Evolutionary conservation across 768 basidiomycete genomes (phyloP).

Genomic region (Boletus rex-veris): DNA sequence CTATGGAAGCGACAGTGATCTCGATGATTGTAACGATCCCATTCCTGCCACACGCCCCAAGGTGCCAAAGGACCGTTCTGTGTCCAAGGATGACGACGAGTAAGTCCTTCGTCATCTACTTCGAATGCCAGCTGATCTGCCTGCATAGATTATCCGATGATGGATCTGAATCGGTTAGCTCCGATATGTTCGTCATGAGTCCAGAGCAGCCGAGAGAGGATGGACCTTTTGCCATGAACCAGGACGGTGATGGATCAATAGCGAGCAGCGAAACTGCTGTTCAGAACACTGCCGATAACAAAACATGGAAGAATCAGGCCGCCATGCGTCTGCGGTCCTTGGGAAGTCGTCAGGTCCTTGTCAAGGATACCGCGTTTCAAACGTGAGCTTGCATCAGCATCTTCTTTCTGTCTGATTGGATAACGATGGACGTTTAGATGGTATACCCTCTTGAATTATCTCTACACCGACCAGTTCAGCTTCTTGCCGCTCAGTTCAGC

Average conservation of each 20-base stretch:
- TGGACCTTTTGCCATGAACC: neutral
- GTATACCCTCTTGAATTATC: conserved; percentile 38
- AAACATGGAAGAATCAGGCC: neutral
- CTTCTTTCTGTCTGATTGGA: neutral
- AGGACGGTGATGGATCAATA: neutral
- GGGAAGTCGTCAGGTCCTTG: conserved; percentile 24
- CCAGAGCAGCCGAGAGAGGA: conserved; percentile 6
- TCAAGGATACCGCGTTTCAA: conserved; percentile 27
- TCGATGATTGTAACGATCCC: conserved; percentile 28
- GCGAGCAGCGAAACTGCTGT: conserved; percentile 7
- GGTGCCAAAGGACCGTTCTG: neutral
- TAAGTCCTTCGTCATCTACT: neutral
- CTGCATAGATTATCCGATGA: neutral
- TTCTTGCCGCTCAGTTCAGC: conserved; percentile 30
- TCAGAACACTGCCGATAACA: neutral
- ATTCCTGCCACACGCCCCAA: neutral
- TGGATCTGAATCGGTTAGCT: conserved; percentile 13
- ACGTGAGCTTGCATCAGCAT: conserved; percentile 12
- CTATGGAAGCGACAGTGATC: conserved; percentile 34
- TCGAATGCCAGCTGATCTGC: neutral
- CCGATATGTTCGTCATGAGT: conserved; percentile 19
- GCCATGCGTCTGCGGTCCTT: conserved; percentile 11
- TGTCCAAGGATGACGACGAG: conserved; percentile 10
- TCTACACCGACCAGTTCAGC: conserved; percentile 35
- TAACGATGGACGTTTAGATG: conserved; percentile 27